Base-by-base conservation (phyloP, 163 green algal species). In the Botryococcus braunii region DNA sequence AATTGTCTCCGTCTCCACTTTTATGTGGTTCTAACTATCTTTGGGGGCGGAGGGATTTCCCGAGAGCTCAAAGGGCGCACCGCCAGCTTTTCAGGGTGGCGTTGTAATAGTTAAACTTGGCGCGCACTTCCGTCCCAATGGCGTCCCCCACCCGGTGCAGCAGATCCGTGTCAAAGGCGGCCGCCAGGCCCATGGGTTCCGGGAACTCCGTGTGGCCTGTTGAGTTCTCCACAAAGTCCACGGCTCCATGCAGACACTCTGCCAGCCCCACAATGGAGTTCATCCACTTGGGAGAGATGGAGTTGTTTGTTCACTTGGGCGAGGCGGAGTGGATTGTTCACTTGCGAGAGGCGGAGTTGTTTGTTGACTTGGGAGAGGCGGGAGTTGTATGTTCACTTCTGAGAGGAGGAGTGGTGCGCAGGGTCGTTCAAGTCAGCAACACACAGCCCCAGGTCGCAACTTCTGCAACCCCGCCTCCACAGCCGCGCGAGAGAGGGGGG, bases 161-260 rank as follows among this genome's bases (percentile, higher is more conserved):
- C 32, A 83, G 69, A 11, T 31, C 17, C 0, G 56, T 37, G 49
- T 86, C 72, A 58, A 75, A 86, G 23, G 68, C 66, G 13, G 74
- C 71, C 0, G 79, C 79, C 72, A 86, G 64, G 6, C 66, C 63
- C 17, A 83, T 64, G 31, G 79, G 77, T 65, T 78, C 68, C 0
- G 79, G 79, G 52, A 82, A 86, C 0, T 80, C 69, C 21, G 79
- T 82, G 5, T 52, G 64, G 9, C 58, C 47, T 4, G 66, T 49
- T 40, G 17, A 2, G 38, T 62, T 38, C 1, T 31, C 0, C 5
- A 11, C 32, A 0, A 50, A 35, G 40, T 78, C 76, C 56, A 69
- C 40, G 32, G 63, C 70, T 1, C 76, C 79, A 50, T 85, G 76
- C 58, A 80, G 56, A 62, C 76, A 83, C 59, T 83, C 79, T 77